Evolutionary conservation across 805 yeast genomes (phyloP), one percentile per base, ranked within the genome.

Genomic region (Diddensiella santjacobensis): DNA sequence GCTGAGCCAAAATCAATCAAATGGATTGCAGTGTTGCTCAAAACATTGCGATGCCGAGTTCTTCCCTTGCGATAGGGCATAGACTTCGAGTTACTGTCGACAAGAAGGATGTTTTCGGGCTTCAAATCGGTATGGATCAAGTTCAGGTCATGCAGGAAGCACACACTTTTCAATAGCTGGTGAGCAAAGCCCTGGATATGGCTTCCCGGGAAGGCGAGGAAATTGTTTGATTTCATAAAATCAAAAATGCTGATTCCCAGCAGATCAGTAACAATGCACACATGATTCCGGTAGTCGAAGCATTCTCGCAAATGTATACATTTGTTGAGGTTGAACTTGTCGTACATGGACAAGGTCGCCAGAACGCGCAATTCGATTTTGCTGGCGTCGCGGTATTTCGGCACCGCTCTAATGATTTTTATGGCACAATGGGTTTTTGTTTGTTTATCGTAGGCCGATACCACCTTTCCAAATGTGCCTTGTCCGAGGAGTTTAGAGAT

Each of bases 1-100:
- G 99, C 96, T 35, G 93, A 82, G n/a, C 99, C 99, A 67, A 93
- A 93, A 69, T 93, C 99, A 52, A 93, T 93, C 22, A 91, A 78
- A 63, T 87, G 89, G 47, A 93, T 87, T 52, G 80, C 75, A 1
- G 98, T 95, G 62, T 86, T 81, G 42, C 74, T 76, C 54, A 93
- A 74, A 6, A 87, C 73, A 11, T 70, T 54, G 13, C 41, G 18
- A 23, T 18, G 20, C 30, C 41, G 13, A 4, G 40, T 69, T 62
- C 20, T 57, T 52, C 45, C 68, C 59, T 38, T 64, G 23, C 42
- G 41, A 67, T 56, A 59, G 8, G 62, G 57, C 33, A 72, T 72
- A 42, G 72, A 67, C 11, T 55, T 58, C 49, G 62, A 78, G 0
- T 75, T 65, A 58, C 74, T 79, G 58, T 80, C 78, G 49, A 78